Percentiles rank a stretch among this genome's conserved stretches.
These are phyloP conservation scores for Adansonia grandidieri DNA, from an alignment of 441 rosid genomes.

Conservation along the genomic window DNA sequence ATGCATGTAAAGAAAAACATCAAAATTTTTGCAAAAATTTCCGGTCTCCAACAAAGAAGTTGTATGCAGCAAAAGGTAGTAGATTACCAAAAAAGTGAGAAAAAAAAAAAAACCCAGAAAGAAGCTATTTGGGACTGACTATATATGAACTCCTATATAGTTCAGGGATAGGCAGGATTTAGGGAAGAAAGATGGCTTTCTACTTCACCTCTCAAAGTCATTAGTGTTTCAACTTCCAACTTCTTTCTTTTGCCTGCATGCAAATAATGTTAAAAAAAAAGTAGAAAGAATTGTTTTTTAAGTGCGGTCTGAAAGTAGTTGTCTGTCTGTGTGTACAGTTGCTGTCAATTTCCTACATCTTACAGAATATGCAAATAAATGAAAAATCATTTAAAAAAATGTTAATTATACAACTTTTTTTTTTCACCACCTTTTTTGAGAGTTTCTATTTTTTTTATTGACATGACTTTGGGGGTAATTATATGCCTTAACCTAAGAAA, in stretches of 20 bases:
- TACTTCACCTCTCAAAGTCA: background rate
- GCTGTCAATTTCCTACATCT: constrained; percentile 13
- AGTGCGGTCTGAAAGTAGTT: background rate
- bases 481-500: too few relatives aligned
- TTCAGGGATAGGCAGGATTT: background rate
- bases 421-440: background rate
- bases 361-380: constrained; percentile 25
- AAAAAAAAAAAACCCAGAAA: background rate
- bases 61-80: constrained; percentile 27
- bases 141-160: background rate
- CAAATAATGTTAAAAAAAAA: background rate
- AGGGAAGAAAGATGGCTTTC: background rate
- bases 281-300: background rate
- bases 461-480: too few relatives aligned
- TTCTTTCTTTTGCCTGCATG: background rate
- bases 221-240: background rate
- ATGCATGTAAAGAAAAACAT: constrained; percentile 29
- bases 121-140: background rate
- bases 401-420: background rate
- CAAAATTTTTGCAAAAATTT: background rate
- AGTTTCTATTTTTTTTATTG: too few relatives aligned
- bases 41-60: constrained; percentile 6
- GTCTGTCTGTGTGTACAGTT: constrained; percentile 24
- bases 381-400: background rate
- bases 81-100: background rate